Conservation (phyloP, 768 basidiomycete species). For the Daedaleopsis nitida region DNA sequence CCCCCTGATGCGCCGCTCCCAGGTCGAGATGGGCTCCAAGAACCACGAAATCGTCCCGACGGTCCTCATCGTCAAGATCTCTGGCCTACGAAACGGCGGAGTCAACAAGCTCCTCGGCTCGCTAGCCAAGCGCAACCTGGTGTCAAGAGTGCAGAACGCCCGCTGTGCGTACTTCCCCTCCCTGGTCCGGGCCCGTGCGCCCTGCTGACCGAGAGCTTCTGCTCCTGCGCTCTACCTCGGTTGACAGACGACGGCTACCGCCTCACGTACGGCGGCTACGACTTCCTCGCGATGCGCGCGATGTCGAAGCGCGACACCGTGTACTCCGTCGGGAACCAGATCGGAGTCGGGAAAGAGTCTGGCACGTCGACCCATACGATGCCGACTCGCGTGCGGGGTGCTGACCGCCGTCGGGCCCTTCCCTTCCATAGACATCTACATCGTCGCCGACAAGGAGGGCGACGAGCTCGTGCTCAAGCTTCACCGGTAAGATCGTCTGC, state of each 20-base stretch:
- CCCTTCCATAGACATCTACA: slow-evolving; percentile 71
- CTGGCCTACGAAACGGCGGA: slow-evolving; percentile 88
- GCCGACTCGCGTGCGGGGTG: background rate
- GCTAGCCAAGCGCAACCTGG: slow-evolving; percentile 88
- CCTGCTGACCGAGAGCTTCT: background rate
- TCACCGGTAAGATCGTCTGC: slow-evolving; percentile 64
- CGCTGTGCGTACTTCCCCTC: slow-evolving; percentile 66
- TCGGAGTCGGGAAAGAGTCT: slow-evolving; percentile 98
- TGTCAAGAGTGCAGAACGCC: slow-evolving; percentile 86
- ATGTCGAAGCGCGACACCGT: slow-evolving; percentile 89
- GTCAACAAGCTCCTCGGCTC: slow-evolving; percentile 91
- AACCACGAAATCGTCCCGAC: slow-evolving; percentile 97
- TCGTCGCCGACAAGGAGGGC: slow-evolving; percentile 84
- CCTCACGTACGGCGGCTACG: slow-evolving; percentile 97
- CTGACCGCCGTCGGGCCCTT: background rate
- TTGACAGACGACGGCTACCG: slow-evolving; percentile 91
- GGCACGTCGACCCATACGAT: slow-evolving; percentile 47
- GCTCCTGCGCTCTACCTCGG: no score
- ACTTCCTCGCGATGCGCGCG: slow-evolving; percentile 92
- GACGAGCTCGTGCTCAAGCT: slow-evolving; percentile 90
- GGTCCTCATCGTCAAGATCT: slow-evolving; percentile 86
- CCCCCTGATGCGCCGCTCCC: background rate
- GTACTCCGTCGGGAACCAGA: slow-evolving; percentile 93
- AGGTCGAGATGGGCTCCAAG: slow-evolving; percentile 98
- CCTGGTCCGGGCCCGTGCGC: background rate